Percentiles rank a stretch among this genome's conserved stretches.
phyloP scores from a whole-genome alignment of 192 early-diverging fungal genomes.

The Entomortierella lignicola region DNA sequence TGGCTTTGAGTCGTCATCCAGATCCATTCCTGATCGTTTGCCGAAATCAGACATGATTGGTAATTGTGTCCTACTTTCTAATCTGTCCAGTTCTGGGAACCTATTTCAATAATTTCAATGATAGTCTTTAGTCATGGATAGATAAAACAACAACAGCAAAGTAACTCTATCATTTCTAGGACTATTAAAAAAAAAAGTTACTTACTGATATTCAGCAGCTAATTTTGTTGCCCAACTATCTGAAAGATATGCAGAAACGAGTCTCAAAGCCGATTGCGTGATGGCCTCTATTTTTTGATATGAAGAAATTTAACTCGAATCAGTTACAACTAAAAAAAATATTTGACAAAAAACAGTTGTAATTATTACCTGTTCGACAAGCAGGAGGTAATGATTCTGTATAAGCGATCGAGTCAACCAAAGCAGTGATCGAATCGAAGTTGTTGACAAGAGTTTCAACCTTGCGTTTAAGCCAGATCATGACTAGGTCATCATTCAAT shows the following conservation, averaged over 20 bases:
- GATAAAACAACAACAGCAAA: no score
- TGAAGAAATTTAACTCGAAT: no score
- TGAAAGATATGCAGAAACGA: slow-evolving; percentile 46
- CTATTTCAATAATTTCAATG: slow-evolving; percentile 3
- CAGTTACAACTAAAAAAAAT: no score
- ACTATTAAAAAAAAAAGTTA: not conserved
- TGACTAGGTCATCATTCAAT: slow-evolving; percentile 47
- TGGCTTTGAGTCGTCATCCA: slow-evolving; percentile 36
- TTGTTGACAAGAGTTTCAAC: slow-evolving; percentile 19
- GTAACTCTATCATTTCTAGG: no score
- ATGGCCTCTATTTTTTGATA: slow-evolving; percentile 33
- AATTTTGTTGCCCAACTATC: slow-evolving; percentile 39
- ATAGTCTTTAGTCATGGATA: no score
- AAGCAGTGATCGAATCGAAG: slow-evolving; percentile 12
- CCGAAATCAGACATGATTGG: slow-evolving; percentile 31
- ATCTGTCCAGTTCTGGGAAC: slow-evolving; percentile 43
- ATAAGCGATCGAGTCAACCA: slow-evolving; percentile 38
- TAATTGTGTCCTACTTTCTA: slow-evolving; percentile 46
- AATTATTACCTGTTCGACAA: slow-evolving; percentile 18
- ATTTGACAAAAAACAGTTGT: no score
- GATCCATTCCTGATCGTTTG: slow-evolving; percentile 42
- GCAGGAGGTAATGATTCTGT: slow-evolving; percentile 31
- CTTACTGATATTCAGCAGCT: slow-evolving; percentile 45
- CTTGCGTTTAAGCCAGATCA: slow-evolving; percentile 58
- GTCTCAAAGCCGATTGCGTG: slow-evolving; percentile 21